phyloP scores from a whole-genome alignment of 371 early-diverging fungal species.

The Mortierella sp. region DNA sequence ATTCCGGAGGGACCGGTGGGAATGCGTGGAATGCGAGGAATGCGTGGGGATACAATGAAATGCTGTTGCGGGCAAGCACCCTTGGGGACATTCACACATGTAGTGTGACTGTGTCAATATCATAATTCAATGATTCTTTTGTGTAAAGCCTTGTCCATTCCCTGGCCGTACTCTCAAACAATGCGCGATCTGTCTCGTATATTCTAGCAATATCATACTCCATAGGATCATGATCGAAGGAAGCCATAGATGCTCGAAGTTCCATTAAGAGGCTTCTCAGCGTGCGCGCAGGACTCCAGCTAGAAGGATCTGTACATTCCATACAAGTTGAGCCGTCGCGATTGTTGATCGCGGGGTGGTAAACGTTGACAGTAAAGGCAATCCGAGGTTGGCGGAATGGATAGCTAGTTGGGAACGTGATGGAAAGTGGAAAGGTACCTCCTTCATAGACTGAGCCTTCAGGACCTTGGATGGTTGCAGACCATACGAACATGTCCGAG shows the following conservation, averaged over 20 bases:
- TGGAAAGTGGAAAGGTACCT: constrained; percentile 5
- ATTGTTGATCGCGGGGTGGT: constrained; percentile 3
- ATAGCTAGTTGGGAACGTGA: not conserved
- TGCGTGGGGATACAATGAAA: constrained; percentile 9
- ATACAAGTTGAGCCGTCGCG: constrained; percentile 1
- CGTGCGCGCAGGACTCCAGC: not conserved
- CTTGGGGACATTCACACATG: not conserved
- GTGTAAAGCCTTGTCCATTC: constrained; percentile 2
- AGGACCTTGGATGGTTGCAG: constrained; percentile 7
- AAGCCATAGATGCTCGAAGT: not conserved
- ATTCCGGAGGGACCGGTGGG: not conserved
- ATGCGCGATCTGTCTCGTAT: not conserved
- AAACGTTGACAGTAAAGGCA: not conserved
- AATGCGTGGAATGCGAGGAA: not conserved
- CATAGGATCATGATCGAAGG: not conserved
- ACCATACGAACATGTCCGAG: constrained; percentile 2
- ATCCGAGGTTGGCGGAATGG: constrained; percentile 1
- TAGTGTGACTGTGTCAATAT: not conserved
- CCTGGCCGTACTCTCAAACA: not conserved
- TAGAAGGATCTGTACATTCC: not conserved
- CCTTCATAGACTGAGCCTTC: constrained; percentile 10
- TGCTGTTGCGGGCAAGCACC: not conserved
- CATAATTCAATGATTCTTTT: too few relatives aligned
- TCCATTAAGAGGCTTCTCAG: not conserved
- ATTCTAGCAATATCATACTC: not conserved